Base-by-base conservation (phyloP, 1,284 basidiomycete genomes). In the Austroboletus novae-zelandiae region DNA sequence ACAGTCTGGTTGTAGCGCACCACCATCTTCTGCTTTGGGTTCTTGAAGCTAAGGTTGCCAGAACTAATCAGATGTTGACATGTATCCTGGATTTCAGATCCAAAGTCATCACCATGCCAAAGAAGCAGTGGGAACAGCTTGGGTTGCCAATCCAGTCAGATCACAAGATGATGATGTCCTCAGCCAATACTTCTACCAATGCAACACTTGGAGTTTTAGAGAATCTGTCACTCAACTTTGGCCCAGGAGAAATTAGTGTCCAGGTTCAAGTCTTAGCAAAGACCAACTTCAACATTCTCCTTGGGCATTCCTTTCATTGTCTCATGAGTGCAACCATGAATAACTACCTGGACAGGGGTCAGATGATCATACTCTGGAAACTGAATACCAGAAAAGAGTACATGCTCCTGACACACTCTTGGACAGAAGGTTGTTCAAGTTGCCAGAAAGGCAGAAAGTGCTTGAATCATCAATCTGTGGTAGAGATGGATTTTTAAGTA, bases 241-340 rank as follows among this genome's bases (percentile, higher is more conserved):
- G n/a, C n/a, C n/a, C n/a, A n/a, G n/a, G n/a, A n/a, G n/a, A n/a
- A n/a, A n/a, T n/a, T n/a, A n/a, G 18, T 46, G 9, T 55, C 0
- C 47, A 55, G 25, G 44, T 55, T 0, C 45, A 55, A 11, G n/a
- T 50, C 1, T 2, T 52, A 0, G 4, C n/a, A 0, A 1, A 2
- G 0, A 40, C 40, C 2, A 56, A 56, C 37, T 56, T 56, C 17
- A 31, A 56, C 13, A 5, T 52, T 0, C n/a, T 52, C 1, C 40
- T 56, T 1, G 30, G 49, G 0, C 2, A 15, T 5, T 44, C 41
- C 0, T 56, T 56, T 13, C 43, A 53, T 18, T 53, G 36, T 31
- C 35, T 55, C 1, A 25, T 50, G 3, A 45, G 34, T 14, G 35
- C 36, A 0, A 34, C 6, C 6, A n/a, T n/a, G n/a, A n/a, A n/a